Conservation (phyloP, 257 asterid genomes). For the Phtheirospermum japonicum region DNA sequence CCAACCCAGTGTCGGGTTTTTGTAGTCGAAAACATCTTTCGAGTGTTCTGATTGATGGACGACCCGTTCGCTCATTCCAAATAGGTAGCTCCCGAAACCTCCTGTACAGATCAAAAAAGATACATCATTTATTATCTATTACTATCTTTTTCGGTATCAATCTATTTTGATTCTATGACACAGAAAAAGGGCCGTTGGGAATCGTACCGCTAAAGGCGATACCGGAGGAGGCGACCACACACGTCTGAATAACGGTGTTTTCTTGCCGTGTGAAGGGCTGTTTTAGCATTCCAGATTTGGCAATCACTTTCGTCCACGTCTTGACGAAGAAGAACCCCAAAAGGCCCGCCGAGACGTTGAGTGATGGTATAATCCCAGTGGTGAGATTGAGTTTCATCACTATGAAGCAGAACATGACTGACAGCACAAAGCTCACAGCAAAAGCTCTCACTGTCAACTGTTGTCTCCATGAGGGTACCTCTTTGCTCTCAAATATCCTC, state of each 20-base stretch:
- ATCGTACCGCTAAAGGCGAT: conserved; percentile 12
- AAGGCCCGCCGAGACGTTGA: conserved; percentile 11
- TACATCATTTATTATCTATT: no score
- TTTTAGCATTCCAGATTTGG: neutral
- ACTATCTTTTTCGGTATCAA: no score
- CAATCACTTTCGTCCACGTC: neutral
- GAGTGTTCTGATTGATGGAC: conserved; percentile 6
- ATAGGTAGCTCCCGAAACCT: conserved; percentile 11
- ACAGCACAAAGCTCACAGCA: neutral
- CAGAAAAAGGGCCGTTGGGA: neutral
- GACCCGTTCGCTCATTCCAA: conserved; percentile 3
- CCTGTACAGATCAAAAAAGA: neutral
- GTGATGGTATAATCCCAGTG: conserved; percentile 9
- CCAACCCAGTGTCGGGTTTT: conserved; percentile 10
- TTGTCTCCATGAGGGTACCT: conserved; percentile 7
- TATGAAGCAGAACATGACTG: conserved; percentile 8
- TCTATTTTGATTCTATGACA: no score
- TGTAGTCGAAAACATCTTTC: conserved; percentile 6
- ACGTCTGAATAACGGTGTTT: conserved; percentile 14
- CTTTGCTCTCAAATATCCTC: neutral
- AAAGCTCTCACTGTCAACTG: conserved; percentile 7
- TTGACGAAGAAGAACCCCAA: conserved; percentile 16
- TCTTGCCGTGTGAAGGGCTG: conserved; percentile 14
- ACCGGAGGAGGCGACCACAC: conserved; percentile 18
- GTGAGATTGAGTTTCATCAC: conserved; percentile 18